Evolutionary conservation across 371 early-diverging fungal genomes (phyloP), one percentile per base, ranked within the genome.

Genomic region (Syncephalastrum racemosum): DNA sequence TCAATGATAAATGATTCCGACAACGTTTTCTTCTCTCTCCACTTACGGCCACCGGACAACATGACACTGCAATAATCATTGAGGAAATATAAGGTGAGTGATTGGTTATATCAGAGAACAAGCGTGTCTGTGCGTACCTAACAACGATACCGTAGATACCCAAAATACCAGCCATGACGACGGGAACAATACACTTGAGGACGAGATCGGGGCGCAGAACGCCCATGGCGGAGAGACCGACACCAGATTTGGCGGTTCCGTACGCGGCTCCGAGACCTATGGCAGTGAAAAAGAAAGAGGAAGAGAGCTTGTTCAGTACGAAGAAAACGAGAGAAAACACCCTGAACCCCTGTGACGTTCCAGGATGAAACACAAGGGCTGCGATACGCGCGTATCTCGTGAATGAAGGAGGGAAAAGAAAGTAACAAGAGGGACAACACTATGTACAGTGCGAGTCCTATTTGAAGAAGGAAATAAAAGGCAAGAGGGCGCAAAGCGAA

Each of bases 141-240:
- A 96, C 93, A 14, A 97, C 97, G 27, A 98, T 85, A 59, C 99
- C 99, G 80, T 98, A 98, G 62, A 98, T 92, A 62, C 90, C 96
- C 74, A 98, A 87, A 71, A 98, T 97, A 89, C 98, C 98, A 68
- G 96, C 95, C 98, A 98, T 97, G 72, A 98, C 92, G 46, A 97
- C 93, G 15, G 98, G 98, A 51, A 97, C 86, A 39, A 93, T 82
- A 48, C 82, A 82, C 58, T 92, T 96, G 88, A 97, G 88, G 59
- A 97, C 89, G 52, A 96, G 82, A 57, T 94, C 91, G 57, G 99
- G 99, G 44, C 92, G 86, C 79, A 97, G 89, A 39, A 94, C 92
- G 75, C 98, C 97, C 77, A 94, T 93, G 59, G 92, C 93, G 19
- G 94, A 83, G 68, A 99, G 94, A 61, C 97, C 97, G 46, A 97